Conservation (phyloP, 164 flowering plant genomes). For the Sedum album region DNA sequence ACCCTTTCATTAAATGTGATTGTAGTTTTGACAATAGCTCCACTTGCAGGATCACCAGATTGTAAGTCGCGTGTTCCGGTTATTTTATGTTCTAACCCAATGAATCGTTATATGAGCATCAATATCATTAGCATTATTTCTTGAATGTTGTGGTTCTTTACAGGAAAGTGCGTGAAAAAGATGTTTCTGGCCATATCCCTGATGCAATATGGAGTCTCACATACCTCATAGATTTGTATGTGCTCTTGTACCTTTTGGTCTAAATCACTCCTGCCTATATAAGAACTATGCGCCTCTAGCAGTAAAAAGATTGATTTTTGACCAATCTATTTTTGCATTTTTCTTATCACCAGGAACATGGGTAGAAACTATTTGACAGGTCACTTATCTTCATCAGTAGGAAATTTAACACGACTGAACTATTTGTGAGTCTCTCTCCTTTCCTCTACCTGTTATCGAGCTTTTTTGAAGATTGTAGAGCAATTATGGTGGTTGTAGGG, state of each 20-base stretch:
- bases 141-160: not conserved
- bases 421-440: not conserved
- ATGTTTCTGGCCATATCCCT: not conserved
- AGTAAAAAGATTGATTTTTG: not conserved
- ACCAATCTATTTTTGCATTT: not conserved
- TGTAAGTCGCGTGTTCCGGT: slow-evolving; percentile 15
- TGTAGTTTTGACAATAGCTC: slow-evolving; percentile 19
- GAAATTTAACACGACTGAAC: not conserved
- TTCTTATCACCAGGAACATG: slow-evolving; percentile 2
- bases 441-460: not conserved
- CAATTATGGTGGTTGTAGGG: not conserved
- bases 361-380: slow-evolving; percentile 1
- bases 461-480: not conserved
- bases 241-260: not conserved
- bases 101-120: not conserved
- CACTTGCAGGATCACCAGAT: slow-evolving; percentile 21
- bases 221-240: not conserved
- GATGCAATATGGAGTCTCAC: slow-evolving; percentile 1
- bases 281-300: not conserved
- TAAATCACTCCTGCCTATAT: not conserved
- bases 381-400: not conserved
- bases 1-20: slow-evolving; percentile 31
- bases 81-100: not conserved
- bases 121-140: not conserved
- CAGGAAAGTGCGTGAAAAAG: not conserved